Percentiles rank a stretch among this genome's conserved stretches.
phyloP scores from a whole-genome alignment of 257 asterid genomes.

The Salvia splendens region DNA sequence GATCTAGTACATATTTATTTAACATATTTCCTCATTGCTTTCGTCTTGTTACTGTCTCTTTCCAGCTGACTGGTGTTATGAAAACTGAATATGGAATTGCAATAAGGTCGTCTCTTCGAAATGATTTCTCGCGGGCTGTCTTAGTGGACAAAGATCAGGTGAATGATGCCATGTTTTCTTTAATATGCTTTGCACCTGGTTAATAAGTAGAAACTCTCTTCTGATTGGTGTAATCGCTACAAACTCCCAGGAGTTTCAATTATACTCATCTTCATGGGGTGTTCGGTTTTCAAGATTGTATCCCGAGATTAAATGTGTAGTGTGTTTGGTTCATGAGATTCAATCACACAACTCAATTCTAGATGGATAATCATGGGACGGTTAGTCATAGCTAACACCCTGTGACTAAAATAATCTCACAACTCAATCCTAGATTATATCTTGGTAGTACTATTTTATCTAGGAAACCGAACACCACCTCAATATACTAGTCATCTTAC shows the following conservation, averaged over 20 bases:
- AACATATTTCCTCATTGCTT: slow-evolving; percentile 19
- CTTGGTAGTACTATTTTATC: too few relatives aligned
- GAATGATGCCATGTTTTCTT: slow-evolving; percentile 26
- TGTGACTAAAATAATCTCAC: too few relatives aligned
- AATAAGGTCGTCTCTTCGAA: slow-evolving; percentile 68
- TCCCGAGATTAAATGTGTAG: too few relatives aligned
- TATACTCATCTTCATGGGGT: not conserved
- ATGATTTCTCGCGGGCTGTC: slow-evolving; percentile 86
- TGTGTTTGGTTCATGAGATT: too few relatives aligned
- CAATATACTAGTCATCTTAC: not conserved
- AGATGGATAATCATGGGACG: too few relatives aligned
- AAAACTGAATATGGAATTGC: slow-evolving; percentile 84
- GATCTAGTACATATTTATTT: slow-evolving; percentile 9
- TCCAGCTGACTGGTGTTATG: slow-evolving; percentile 87
- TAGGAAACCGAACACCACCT: too few relatives aligned
- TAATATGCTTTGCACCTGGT: not conserved
- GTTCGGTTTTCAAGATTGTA: too few relatives aligned
- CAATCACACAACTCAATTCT: too few relatives aligned
- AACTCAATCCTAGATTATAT: too few relatives aligned
- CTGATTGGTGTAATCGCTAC: not conserved
- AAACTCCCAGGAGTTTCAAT: not conserved
- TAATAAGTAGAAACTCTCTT: not conserved
- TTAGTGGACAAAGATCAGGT: slow-evolving; percentile 98
- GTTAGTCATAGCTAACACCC: too few relatives aligned
- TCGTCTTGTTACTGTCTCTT: slow-evolving; percentile 32